A percentile compares a stretch with the other conserved stretches of the same genome.
phyloP scores from a whole-genome alignment of 768 basidiomycete species.

The Pulveroboletus sp. region DNA sequence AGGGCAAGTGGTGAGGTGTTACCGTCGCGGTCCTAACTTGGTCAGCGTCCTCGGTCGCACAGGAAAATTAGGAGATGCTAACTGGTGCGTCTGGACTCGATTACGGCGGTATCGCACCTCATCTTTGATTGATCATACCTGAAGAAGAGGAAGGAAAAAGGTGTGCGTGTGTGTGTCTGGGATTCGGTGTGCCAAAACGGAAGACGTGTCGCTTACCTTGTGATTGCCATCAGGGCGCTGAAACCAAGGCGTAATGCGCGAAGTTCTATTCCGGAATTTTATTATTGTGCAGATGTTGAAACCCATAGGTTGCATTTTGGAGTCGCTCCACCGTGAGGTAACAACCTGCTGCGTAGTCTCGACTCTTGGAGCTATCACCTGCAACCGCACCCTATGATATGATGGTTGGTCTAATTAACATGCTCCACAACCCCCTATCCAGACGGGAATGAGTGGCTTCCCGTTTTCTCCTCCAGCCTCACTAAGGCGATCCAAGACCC shows the following conservation, averaged over 20 bases:
- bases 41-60: background rate
- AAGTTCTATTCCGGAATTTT: background rate
- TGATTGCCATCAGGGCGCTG: background rate
- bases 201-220: background rate
- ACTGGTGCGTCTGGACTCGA: background rate
- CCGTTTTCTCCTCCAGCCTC: slow-evolving; percentile 35
- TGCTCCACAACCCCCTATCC: slow-evolving; percentile 43
- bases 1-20: background rate
- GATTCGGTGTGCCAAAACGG: background rate
- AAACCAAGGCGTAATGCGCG: background rate
- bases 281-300: background rate
- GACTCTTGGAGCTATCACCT: background rate
- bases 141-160: background rate
- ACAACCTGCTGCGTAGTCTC: background rate
- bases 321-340: slow-evolving; percentile 1
- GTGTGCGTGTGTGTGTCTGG: no score
- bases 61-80: background rate
- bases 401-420: slow-evolving; percentile 1
- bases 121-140: background rate
- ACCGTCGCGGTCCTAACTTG: background rate
- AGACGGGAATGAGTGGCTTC: slow-evolving; percentile 35
- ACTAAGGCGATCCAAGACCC: slow-evolving; percentile 34
- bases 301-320: background rate
- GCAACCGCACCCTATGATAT: slow-evolving; percentile 1
- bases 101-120: background rate